These are phyloP conservation scores for Solanum phureja DNA, from an alignment of 257 asterid species.

Conservation along the genomic window DNA sequence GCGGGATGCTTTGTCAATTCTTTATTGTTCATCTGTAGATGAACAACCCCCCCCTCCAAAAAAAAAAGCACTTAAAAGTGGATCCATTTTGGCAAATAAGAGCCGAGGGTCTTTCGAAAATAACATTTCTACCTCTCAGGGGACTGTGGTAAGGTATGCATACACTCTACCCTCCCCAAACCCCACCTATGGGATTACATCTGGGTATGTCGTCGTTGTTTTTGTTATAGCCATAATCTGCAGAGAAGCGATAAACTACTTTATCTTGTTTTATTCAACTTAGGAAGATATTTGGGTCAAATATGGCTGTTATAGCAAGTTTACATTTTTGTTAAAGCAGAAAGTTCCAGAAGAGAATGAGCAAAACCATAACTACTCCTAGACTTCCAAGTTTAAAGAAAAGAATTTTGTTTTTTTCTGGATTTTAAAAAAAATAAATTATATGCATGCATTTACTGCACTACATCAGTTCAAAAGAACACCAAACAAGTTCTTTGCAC, in stretches of 20 bases:
- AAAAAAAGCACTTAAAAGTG: not conserved
- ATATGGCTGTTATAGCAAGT: not conserved
- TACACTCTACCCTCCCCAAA: not conserved
- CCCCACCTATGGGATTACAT: not conserved
- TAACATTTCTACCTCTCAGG: not conserved
- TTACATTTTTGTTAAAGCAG: not conserved
- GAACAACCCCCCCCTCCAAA: not conserved
- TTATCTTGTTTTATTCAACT: not conserved
- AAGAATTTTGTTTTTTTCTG: not conserved
- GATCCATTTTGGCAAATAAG: not conserved
- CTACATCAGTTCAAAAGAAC: not conserved
- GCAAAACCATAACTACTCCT: not conserved
- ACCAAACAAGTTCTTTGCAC: not conserved
- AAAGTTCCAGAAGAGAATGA: not conserved
- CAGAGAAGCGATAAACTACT: not conserved
- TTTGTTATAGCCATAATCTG: not conserved
- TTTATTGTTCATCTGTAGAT: not conserved
- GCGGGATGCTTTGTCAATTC: not conserved
- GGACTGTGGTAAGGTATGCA: not conserved
- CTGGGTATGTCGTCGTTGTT: not conserved
- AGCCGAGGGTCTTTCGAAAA: not conserved
- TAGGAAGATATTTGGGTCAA: not conserved
- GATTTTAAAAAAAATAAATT: no score
- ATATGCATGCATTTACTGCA: not conserved
- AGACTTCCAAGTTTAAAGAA: not conserved